Base-by-base conservation (phyloP, 1,284 basidiomycete genomes). In the Apiotrichum siamense region DNA sequence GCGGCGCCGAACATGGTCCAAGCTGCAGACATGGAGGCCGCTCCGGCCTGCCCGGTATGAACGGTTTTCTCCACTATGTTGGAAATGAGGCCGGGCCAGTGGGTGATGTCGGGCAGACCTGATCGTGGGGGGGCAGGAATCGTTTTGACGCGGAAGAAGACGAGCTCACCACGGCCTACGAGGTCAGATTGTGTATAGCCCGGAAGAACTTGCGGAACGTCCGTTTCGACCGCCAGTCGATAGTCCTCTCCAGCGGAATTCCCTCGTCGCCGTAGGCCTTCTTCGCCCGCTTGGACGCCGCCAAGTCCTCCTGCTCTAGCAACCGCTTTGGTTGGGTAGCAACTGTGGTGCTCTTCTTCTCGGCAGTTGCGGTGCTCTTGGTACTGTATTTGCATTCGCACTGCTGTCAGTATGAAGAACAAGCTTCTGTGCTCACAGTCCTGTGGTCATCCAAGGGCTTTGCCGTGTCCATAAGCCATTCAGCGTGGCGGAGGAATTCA, bases 21-120 rank as follows among this genome's bases (percentile, higher is more conserved):
- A 0, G 61, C 55, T 1, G 45, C 44, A 1, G 55, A 48, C 7
- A 54, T 33, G 2, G 59, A 62, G 3, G 52, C 56, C 11, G 43
- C 49, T 1, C 54, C 56, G 18, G 29, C 37, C 33, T 33, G 45
- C 31, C 53, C 58, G n/a, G 46, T 49, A 26, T 27, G 32, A 11
- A 58, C 18, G 9, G 32, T 17, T 25, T 38, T 42, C 21, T 50
- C 38, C 18, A 43, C 48, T 21, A 50, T 53, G 6, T 37, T 40
- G 13, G 63, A 54, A 13, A 67, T 50, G 3, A 70, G 51, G 2
- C 60, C 69, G 3, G 70, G 70, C 70, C 70, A 72, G 41, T 70
- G 70, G 0, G 69, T 70, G 29, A 72, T 59, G 3, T 51, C 42
- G 9, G 58, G 58, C 1, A 64, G 33, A 10, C 43, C 50, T 39